phyloP scores from a whole-genome alignment of 345 rosid species.

The Excoecaria cochinchinensis region DNA sequence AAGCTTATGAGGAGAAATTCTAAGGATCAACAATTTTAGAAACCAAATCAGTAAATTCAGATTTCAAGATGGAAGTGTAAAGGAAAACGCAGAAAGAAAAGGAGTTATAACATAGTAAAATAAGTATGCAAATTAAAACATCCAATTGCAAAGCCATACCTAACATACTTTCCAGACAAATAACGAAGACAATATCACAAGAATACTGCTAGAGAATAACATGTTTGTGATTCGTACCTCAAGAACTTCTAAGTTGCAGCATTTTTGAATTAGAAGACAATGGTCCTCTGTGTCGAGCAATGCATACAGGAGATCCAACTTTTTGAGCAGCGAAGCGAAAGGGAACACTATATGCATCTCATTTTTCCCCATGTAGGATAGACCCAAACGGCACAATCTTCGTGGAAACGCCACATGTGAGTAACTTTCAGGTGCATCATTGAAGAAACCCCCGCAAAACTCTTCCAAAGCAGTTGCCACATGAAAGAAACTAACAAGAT shows the following conservation, averaged over 20 bases:
- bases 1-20: background rate
- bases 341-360: conserved; percentile 83
- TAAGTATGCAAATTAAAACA: background rate
- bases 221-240: conserved; percentile 52
- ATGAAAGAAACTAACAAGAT: conserved; percentile 66
- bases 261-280: conserved; percentile 68
- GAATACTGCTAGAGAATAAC: conserved; percentile 7
- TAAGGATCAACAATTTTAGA: background rate
- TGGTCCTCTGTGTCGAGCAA: conserved; percentile 82
- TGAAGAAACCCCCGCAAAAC: conserved; percentile 83
- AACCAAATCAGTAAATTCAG: background rate
- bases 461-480: conserved; percentile 73
- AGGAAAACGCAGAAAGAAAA: background rate
- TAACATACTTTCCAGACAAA: background rate
- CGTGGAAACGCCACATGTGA: conserved; percentile 52
- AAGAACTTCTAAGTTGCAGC: conserved; percentile 87
- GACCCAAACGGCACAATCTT: conserved; percentile 64
- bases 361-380: conserved; percentile 63
- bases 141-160: background rate
- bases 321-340: conserved; percentile 63
- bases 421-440: conserved; percentile 44
- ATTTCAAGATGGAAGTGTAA: background rate
- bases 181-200: background rate
- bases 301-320: conserved; percentile 84
- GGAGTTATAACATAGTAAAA: background rate